Evolutionary conservation across 148 eudicot genomes (phyloP), one percentile per base, ranked within the genome.

Genomic region (Chenopodium album): DNA sequence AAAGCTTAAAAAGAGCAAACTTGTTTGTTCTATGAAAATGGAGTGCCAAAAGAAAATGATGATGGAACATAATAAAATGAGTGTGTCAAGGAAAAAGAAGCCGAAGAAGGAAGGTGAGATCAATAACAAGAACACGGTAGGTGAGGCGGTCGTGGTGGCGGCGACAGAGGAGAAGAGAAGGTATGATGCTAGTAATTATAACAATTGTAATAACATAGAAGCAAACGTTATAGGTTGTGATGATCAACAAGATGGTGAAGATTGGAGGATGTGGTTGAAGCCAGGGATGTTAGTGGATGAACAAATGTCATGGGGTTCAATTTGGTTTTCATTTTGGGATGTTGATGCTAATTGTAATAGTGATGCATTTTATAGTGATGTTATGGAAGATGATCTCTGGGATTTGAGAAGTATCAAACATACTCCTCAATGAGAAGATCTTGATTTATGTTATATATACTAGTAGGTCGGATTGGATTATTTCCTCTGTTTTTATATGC

Each of bases 281-380:
- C 72, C 74, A 81, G 73, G 84, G 62, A 77, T 84, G 74, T 31
- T 76, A 65, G 91, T 76, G 69, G 93, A 90, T 68, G 93, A 90
- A 80, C 89, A 89, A 82, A 90, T 90, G 90, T 86, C 93, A 32
- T 90, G 93, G 92, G 90, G 91, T n/a, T 84, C 85, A 59, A 48
- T 82, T 54, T 90, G 91, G 90, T 90, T 74, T 73, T 88, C 90
- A 0, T 87, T 79, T 44, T 90, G 89, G 91, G 92, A 87, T 47
- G 82, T 83, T 12, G 88, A 82, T 75, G 72, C 72, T 74, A 48
- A 26, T 80, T 59, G 77, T 54, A 68, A 83, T 80, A 44, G 77
- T 54, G 64, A 83, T 77, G 82, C 81, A 7, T 71, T 84, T 63
- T 84, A 78, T 62, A 81, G 75, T 78, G 90, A 90, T 87, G 91